phyloP scores from a whole-genome alignment of 2,329 filamentous ascomycete genomes.

The Amauroascus niger region DNA sequence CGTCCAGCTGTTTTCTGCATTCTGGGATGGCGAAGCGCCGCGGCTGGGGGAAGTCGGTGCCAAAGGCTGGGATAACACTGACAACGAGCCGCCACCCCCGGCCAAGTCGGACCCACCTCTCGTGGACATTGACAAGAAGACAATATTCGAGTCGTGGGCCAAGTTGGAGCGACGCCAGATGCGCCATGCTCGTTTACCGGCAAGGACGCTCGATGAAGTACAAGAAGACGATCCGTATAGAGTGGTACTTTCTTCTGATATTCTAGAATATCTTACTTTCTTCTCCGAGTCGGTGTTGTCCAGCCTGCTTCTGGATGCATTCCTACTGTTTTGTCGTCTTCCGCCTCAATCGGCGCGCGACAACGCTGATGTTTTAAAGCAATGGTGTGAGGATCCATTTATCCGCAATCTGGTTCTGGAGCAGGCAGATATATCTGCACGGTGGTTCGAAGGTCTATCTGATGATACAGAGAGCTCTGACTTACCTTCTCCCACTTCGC shows the following conservation, averaged over 20 bases:
- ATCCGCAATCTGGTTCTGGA: constrained; percentile 36
- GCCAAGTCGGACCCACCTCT: constrained; percentile 24
- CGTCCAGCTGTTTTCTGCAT: constrained; percentile 51
- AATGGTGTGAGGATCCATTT: constrained; percentile 47
- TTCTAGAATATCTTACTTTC: constrained; percentile 51
- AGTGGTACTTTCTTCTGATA: constrained; percentile 68
- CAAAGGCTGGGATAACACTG: constrained; percentile 53
- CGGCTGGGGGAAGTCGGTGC: constrained; percentile 66
- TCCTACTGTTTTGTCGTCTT: constrained; percentile 57
- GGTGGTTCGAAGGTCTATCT: constrained; percentile 22
- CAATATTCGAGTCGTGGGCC: constrained; percentile 39
- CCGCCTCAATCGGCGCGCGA: constrained; percentile 42
- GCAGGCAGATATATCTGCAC: constrained; percentile 19
- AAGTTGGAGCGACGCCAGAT: constrained; percentile 46
- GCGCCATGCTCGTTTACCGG: constrained; percentile 50
- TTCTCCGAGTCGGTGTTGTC: constrained; percentile 27
- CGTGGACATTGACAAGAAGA: constrained; percentile 19
- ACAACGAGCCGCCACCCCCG: constrained; percentile 27
- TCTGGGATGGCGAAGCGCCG: constrained; percentile 78
- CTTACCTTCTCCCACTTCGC: constrained; percentile 24
- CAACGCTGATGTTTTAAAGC: constrained; percentile 23
- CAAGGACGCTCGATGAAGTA: constrained; percentile 63
- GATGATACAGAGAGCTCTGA: constrained; percentile 12
- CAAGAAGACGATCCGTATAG: constrained; percentile 74
- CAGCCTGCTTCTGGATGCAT: constrained; percentile 55